A percentile compares a stretch with the other conserved stretches of the same genome.
These are phyloP conservation scores for Lyophyllum semitale DNA, from an alignment of 768 basidiomycete species.

Conservation along the genomic window DNA sequence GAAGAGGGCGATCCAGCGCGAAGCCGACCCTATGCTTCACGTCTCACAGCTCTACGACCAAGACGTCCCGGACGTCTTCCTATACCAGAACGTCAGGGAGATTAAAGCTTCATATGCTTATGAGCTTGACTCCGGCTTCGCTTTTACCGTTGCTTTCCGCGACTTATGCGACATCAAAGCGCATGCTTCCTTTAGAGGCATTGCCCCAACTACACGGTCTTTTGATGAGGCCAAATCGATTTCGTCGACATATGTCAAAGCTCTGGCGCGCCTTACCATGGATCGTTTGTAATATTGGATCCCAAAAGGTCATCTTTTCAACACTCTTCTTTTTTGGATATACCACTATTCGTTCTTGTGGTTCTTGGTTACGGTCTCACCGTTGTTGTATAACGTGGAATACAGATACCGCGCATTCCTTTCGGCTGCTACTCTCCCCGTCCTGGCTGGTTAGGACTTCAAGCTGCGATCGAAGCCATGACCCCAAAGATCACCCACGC, in stretches of 20 bases:
- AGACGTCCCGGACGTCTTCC: conserved; percentile 25
- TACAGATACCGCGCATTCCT: neutral
- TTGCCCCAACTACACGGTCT: conserved; percentile 30
- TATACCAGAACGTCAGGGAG: conserved; percentile 36
- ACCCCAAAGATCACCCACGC: too few relatives aligned
- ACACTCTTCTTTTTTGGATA: too few relatives aligned
- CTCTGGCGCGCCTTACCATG: conserved; percentile 15
- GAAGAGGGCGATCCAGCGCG: conserved; percentile 17
- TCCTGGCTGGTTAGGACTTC: neutral
- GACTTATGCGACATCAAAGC: conserved; percentile 61
- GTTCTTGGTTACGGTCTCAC: neutral
- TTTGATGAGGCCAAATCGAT: conserved; percentile 44
- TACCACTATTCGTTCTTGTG: neutral
- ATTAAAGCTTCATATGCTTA: conserved; percentile 66
- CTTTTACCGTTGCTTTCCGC: conserved; percentile 54
- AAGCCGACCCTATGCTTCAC: conserved; percentile 25
- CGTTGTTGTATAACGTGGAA: neutral
- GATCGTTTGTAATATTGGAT: neutral
- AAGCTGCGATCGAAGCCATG: too few relatives aligned
- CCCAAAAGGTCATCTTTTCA: neutral
- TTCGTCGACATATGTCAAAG: conserved; percentile 27
- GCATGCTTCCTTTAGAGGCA: conserved; percentile 31
- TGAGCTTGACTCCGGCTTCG: conserved; percentile 34
- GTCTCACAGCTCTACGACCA: conserved; percentile 28
- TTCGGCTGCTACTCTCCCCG: neutral